phyloP scores from a whole-genome alignment of 805 yeast species.

The Ogataea methanolica region DNA sequence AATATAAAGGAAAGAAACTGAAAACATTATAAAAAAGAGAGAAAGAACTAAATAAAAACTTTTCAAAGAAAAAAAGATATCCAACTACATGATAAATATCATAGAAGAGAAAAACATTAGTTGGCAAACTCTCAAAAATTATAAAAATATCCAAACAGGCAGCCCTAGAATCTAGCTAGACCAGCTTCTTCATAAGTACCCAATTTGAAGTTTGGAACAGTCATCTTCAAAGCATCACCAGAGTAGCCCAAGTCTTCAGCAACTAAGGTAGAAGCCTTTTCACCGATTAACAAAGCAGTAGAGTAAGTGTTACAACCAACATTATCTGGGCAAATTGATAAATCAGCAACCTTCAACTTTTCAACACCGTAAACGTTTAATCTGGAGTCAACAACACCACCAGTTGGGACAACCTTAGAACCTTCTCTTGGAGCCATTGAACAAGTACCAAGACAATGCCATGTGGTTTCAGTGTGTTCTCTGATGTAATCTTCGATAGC shows the following conservation, averaged over 20 bases:
- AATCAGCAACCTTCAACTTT: slow-evolving; percentile 27
- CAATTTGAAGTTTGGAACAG: slow-evolving; percentile 25
- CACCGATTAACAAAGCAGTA: slow-evolving; percentile 27
- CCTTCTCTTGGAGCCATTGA: slow-evolving; percentile 29
- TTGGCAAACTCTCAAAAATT: not conserved
- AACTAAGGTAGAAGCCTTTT: slow-evolving; percentile 25
- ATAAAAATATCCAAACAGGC: not conserved
- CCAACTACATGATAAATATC: not conserved
- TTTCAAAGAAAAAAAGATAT: not conserved
- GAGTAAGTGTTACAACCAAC: slow-evolving; percentile 29
- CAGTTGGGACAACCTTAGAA: slow-evolving; percentile 22
- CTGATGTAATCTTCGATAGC: slow-evolving; percentile 26
- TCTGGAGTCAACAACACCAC: slow-evolving; percentile 27
- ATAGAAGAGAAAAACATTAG: not conserved
- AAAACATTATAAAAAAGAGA: not conserved
- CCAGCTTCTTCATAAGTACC: slow-evolving; percentile 27
- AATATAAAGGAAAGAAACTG: too few relatives aligned
- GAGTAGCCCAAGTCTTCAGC: slow-evolving; percentile 29
- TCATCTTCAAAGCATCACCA: slow-evolving; percentile 24
- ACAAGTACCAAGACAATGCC: slow-evolving; percentile 28
- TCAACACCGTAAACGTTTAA: slow-evolving; percentile 25
- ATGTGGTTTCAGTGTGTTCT: slow-evolving; percentile 28
- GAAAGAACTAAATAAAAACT: not conserved
- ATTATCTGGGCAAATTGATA: slow-evolving; percentile 27
- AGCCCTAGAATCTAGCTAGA: slow-evolving; percentile 22